Percentiles rank a stretch among this genome's conserved stretches.
phyloP scores from a whole-genome alignment of 2,329 filamentous ascomycete species.

The Orbilia oligospora region DNA sequence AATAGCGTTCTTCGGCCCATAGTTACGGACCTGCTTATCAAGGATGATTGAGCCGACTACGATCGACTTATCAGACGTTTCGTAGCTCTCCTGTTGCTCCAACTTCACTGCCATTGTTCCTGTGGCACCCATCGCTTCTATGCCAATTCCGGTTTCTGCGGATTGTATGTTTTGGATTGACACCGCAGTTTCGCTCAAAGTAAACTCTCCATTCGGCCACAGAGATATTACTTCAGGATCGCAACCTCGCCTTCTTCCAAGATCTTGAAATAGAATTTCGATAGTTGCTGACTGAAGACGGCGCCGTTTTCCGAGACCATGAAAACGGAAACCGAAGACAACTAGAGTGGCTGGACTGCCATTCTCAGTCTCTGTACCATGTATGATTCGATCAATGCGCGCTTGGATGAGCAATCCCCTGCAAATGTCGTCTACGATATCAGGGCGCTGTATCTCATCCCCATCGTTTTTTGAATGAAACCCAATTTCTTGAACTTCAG shows the following conservation, averaged over 20 bases:
- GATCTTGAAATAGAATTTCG: background rate
- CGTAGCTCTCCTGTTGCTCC: background rate
- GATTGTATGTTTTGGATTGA: background rate
- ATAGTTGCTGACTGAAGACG: background rate
- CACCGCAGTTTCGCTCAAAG: background rate
- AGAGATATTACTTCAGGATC: background rate
- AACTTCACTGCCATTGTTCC: background rate
- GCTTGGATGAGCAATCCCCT: background rate
- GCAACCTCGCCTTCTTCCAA: background rate
- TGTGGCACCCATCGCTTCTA: background rate
- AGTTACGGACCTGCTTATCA: background rate
- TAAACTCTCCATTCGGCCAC: background rate
- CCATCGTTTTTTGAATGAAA: background rate
- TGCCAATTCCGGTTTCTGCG: background rate
- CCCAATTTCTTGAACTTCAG: background rate
- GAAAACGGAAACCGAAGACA: background rate
- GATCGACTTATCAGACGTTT: background rate
- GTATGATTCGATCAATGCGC: background rate
- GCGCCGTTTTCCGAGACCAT: background rate
- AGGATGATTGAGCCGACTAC: background rate
- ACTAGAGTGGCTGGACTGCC: background rate
- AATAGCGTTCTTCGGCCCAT: background rate
- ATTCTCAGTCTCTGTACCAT: background rate
- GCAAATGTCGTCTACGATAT: background rate
- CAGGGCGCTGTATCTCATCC: background rate